These are phyloP conservation scores for Chaetomium sp. DNA, from an alignment of 2,329 filamentous ascomycete species.

Conservation along the genomic window DNA sequence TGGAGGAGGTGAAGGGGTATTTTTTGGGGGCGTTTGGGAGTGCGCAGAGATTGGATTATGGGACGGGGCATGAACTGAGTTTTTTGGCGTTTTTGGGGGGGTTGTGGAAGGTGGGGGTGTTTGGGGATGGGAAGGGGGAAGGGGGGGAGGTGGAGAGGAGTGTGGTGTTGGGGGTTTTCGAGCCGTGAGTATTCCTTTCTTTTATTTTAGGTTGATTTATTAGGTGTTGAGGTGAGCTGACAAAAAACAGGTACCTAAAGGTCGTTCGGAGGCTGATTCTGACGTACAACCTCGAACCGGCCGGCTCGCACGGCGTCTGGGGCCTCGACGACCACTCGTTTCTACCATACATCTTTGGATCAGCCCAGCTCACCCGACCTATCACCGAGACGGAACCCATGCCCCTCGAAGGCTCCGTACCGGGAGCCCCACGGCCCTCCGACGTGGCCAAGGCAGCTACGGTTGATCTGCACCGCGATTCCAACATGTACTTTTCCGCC, in stretches of 20 bases:
- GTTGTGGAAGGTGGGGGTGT: slow-evolving; percentile 84
- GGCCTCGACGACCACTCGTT: slow-evolving; percentile 97
- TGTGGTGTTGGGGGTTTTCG: slow-evolving; percentile 75
- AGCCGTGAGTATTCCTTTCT: slow-evolving; percentile 55
- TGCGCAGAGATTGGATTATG: slow-evolving; percentile 83
- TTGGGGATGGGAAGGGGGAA: slow-evolving; percentile 37
- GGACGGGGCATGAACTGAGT: slow-evolving; percentile 91
- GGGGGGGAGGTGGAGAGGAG: slow-evolving; percentile 61
- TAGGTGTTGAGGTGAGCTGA: slow-evolving; percentile 4
- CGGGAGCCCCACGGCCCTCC: slow-evolving; percentile 62
- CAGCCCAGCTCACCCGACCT: slow-evolving; percentile 77
- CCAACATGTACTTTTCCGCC: slow-evolving; percentile 89
- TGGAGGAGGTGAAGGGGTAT: slow-evolving; percentile 68
- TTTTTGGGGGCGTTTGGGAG: slow-evolving; percentile 84
- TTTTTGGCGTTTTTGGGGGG: slow-evolving; percentile 87
- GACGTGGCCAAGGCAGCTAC: slow-evolving; percentile 59
- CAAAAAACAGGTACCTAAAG: slow-evolving; percentile 57
- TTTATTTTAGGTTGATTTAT: background rate
- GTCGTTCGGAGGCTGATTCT: slow-evolving; percentile 78
- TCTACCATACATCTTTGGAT: slow-evolving; percentile 89
- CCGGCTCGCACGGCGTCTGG: slow-evolving; percentile 96
- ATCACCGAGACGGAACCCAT: slow-evolving; percentile 57
- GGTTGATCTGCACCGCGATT: slow-evolving; percentile 58
- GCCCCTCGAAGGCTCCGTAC: slow-evolving; percentile 72
- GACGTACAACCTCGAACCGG: slow-evolving; percentile 89